Percentiles rank a stretch among this genome's conserved stretches.
Evolutionary conservation across 148 eudicot species (phyloP).

Genomic region (Cornus controversa): DNA sequence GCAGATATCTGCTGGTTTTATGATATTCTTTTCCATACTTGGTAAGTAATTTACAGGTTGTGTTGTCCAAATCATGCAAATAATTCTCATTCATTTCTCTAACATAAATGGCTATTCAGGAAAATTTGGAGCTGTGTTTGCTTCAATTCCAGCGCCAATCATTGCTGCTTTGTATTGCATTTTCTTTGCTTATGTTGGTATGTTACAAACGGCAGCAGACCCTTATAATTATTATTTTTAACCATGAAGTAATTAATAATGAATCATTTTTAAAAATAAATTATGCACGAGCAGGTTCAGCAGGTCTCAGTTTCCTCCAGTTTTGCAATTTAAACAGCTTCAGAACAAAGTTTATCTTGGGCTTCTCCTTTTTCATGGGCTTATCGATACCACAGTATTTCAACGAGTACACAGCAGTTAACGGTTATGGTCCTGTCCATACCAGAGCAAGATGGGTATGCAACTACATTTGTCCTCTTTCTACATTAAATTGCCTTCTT

Average conservation of each 20-base stretch:
- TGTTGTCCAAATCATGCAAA: neutral
- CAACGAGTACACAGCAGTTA: slow-evolving; percentile 60
- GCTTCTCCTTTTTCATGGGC: slow-evolving; percentile 86
- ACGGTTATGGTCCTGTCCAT: slow-evolving; percentile 73
- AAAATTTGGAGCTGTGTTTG: slow-evolving; percentile 93
- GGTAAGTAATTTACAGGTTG: slow-evolving; percentile 34
- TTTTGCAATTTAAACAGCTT: slow-evolving; percentile 94
- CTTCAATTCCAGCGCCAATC: slow-evolving; percentile 86
- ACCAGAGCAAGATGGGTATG: slow-evolving; percentile 88
- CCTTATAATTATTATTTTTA: too few relatives aligned
- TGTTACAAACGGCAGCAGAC: neutral
- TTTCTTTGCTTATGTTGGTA: slow-evolving; percentile 94
- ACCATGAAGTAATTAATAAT: too few relatives aligned
- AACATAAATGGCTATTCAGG: slow-evolving; percentile 34
- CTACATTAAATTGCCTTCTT: neutral
- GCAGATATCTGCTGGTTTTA: slow-evolving; percentile 82
- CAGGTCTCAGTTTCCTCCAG: slow-evolving; percentile 77
- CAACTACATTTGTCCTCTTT: neutral
- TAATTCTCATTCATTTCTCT: neutral
- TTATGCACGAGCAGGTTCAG: slow-evolving; percentile 52
- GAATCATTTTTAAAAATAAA: too few relatives aligned
- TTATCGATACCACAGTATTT: slow-evolving; percentile 85
- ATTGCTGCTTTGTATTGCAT: slow-evolving; percentile 87
- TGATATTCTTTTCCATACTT: slow-evolving; percentile 94
- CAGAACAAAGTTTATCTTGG: slow-evolving; percentile 71